phyloP scores from a whole-genome alignment of 257 asterid species.

The Petunia secreta region DNA sequence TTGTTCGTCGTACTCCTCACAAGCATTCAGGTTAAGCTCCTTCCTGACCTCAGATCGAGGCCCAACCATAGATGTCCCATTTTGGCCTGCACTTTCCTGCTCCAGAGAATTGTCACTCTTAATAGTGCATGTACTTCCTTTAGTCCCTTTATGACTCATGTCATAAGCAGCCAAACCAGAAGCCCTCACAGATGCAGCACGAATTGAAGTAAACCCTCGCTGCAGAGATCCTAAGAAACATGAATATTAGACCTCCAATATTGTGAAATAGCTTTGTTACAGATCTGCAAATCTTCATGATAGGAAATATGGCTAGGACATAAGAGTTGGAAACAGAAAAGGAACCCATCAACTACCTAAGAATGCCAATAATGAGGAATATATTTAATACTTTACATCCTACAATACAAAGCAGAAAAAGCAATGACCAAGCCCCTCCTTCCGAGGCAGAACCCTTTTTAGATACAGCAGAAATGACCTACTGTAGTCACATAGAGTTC shows the following conservation, averaged over 20 bases:
- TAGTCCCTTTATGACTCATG: conserved; percentile 41
- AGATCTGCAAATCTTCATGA: background rate
- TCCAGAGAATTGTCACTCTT: conserved; percentile 44
- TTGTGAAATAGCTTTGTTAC: background rate
- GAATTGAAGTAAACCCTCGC: conserved; percentile 66
- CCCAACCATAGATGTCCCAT: conserved; percentile 33
- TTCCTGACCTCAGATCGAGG: conserved; percentile 34
- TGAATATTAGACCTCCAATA: conserved; percentile 16
- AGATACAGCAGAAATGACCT: conserved; percentile 15
- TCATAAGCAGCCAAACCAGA: conserved; percentile 75
- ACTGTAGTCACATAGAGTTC: background rate
- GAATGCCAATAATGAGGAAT: background rate
- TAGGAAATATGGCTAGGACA: background rate
- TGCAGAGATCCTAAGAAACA: conserved; percentile 54
- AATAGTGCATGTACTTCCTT: conserved; percentile 31
- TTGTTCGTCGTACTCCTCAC: conserved; percentile 37
- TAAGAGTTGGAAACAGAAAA: conserved; percentile 7
- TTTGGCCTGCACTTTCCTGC: conserved; percentile 37
- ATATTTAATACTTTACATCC: background rate
- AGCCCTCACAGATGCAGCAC: conserved; percentile 73
- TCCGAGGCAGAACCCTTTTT: background rate
- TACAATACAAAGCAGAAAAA: conserved; percentile 4
- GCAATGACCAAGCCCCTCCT: background rate
- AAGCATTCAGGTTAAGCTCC: conserved; percentile 35
- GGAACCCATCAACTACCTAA: conserved; percentile 4